phyloP scores from a whole-genome alignment of 768 basidiomycete genomes.

The Psilocybe sp. region DNA sequence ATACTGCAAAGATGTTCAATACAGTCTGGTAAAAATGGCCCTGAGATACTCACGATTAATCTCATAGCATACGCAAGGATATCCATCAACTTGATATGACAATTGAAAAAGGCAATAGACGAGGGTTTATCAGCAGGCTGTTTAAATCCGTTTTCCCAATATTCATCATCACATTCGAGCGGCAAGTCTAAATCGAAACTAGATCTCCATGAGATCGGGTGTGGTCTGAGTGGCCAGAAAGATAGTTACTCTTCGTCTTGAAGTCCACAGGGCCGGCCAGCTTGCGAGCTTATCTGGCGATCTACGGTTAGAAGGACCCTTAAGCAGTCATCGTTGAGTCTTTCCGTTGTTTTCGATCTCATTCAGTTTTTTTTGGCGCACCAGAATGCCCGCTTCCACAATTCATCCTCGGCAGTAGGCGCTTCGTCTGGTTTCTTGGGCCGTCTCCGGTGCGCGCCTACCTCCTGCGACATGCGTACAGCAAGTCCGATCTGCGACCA shows the following conservation, averaged over 20 bases:
- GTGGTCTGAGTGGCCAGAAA: background rate
- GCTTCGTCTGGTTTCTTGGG: constrained; percentile 20
- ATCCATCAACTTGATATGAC: constrained; percentile 52
- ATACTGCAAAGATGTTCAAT: constrained; percentile 45
- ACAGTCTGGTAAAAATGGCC: background rate
- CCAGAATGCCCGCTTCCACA: constrained; percentile 75
- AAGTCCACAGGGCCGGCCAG: constrained; percentile 70
- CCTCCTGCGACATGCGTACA: constrained; percentile 71
- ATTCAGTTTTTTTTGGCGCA: constrained; percentile 11
- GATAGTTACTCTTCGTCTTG: constrained; percentile 72
- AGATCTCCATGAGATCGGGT: background rate
- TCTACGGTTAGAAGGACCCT: constrained; percentile 54
- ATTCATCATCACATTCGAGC: constrained; percentile 65
- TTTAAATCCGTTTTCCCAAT: constrained; percentile 64
- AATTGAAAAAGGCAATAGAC: constrained; percentile 52
- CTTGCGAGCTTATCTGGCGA: constrained; percentile 39
- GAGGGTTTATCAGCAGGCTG: constrained; percentile 63
- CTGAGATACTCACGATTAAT: constrained; percentile 43
- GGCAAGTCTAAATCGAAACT: constrained; percentile 74
- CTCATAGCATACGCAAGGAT: constrained; percentile 60
- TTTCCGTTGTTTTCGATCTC: background rate
- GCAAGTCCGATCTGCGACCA: constrained; percentile 69
- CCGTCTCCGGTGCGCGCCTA: constrained; percentile 60
- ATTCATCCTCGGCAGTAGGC: constrained; percentile 58
- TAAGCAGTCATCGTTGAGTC: background rate